A percentile compares a stretch with the other conserved stretches of the same genome.
phyloP scores from a whole-genome alignment of 2,329 filamentous ascomycete species.

The Colletotrichum zoysiae region DNA sequence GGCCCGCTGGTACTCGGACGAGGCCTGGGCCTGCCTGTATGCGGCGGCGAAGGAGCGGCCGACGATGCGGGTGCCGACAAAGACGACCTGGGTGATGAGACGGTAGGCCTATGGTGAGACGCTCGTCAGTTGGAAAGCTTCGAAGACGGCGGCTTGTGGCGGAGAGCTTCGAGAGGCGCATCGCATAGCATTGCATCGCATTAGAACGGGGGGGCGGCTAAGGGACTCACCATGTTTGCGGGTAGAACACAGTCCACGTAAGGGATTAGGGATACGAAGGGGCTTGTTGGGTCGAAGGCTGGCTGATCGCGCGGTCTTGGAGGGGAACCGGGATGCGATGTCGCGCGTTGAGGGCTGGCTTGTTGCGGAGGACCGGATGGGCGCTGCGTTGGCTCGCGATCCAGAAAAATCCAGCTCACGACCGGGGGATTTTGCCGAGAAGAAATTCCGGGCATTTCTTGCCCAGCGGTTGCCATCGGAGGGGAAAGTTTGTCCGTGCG shows the following conservation, averaged over 20 bases:
- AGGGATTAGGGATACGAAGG: background rate
- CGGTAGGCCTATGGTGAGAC: slow-evolving; percentile 36
- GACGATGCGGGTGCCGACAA: slow-evolving; percentile 91
- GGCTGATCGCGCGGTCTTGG: slow-evolving; percentile 11
- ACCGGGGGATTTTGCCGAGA: slow-evolving; percentile 35
- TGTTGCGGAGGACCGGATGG: slow-evolving; percentile 10
- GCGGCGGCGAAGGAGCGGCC: slow-evolving; percentile 94
- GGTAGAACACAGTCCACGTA: slow-evolving; percentile 18
- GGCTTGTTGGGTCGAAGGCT: background rate
- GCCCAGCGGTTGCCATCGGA: slow-evolving; percentile 1
- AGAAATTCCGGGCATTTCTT: slow-evolving; percentile 36
- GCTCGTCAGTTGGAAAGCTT: slow-evolving; percentile 9
- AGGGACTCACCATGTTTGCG: slow-evolving; percentile 39
- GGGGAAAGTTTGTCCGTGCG: slow-evolving; percentile 23
- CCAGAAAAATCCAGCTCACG: slow-evolving; percentile 35
- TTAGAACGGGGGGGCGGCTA: background rate
- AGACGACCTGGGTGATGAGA: slow-evolving; percentile 89
- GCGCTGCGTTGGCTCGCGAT: slow-evolving; percentile 12
- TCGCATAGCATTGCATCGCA: background rate
- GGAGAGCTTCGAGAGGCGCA: slow-evolving; percentile 19
- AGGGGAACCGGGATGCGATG: slow-evolving; percentile 21
- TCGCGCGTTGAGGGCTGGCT: slow-evolving; percentile 24
- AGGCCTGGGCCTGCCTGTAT: slow-evolving; percentile 93
- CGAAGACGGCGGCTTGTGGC: background rate
- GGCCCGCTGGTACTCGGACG: slow-evolving; percentile 83